phyloP scores from a whole-genome alignment of 768 basidiomycete genomes.

The Tricholoma saponaceum region DNA sequence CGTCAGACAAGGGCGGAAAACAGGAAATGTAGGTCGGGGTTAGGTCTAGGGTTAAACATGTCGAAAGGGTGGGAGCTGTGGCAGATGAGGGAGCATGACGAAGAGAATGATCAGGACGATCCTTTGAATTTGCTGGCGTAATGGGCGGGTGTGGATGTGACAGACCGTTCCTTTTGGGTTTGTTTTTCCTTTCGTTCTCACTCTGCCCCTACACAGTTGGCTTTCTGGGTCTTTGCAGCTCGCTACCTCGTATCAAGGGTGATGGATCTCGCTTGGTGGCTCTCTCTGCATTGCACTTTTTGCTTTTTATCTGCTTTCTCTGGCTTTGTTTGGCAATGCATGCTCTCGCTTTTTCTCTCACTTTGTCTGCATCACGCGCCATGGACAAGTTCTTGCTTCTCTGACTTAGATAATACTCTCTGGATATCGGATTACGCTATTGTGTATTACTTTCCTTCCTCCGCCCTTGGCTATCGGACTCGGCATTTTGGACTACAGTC shows the following conservation, averaged over 20 bases:
- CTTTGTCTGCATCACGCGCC: background rate
- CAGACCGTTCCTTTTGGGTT: background rate
- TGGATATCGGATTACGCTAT: background rate
- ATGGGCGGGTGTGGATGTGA: background rate
- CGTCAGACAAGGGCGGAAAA: constrained; percentile 15
- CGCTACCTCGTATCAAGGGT: background rate
- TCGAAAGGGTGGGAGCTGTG: constrained; percentile 9
- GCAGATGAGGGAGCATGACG: constrained; percentile 12
- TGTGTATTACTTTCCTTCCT: background rate
- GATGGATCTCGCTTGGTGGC: background rate
- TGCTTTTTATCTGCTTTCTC: background rate
- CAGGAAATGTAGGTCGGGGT: background rate
- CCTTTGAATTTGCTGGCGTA: constrained; percentile 12
- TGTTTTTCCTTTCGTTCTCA: background rate
- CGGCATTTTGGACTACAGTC: background rate
- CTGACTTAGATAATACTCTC: background rate
- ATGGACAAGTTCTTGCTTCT: background rate
- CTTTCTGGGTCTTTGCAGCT: background rate
- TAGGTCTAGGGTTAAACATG: background rate
- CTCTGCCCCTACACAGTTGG: background rate
- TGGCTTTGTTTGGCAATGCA: background rate
- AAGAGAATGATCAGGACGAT: constrained; percentile 17
- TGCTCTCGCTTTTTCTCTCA: background rate
- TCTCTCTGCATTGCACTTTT: background rate
- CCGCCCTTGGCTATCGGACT: background rate